A percentile compares a stretch with the other conserved stretches of the same genome.
phyloP scores from a whole-genome alignment of 2,329 filamentous ascomycete genomes.

The Aspergillus sp. region DNA sequence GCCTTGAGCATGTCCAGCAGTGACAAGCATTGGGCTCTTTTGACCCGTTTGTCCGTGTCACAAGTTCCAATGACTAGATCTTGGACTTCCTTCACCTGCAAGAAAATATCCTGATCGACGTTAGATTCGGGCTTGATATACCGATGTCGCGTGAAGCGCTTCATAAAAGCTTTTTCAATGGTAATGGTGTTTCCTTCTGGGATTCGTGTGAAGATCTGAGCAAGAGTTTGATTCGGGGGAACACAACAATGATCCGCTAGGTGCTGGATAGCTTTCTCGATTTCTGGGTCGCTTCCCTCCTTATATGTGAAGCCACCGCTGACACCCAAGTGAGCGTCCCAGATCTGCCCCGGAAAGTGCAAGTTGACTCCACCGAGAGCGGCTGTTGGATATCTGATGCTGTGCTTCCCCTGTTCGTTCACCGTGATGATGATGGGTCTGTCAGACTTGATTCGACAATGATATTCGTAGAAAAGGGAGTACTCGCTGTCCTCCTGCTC shows the following conservation, averaged over 20 bases:
- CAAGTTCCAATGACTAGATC: conserved; percentile 30
- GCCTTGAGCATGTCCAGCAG: conserved; percentile 30
- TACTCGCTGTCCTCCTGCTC: conserved; percentile 23
- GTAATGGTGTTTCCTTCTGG: conserved; percentile 23
- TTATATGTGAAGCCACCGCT: conserved; percentile 27
- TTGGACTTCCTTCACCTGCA: conserved; percentile 42
- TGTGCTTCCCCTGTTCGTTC: conserved; percentile 31
- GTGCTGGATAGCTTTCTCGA: conserved; percentile 28
- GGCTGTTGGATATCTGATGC: conserved; percentile 24
- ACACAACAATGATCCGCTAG: conserved; percentile 38
- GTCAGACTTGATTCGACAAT: conserved; percentile 34
- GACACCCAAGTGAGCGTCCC: conserved; percentile 40
- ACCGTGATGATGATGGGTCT: conserved; percentile 33
- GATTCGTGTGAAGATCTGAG: conserved; percentile 29
- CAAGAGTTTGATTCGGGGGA: conserved; percentile 22
- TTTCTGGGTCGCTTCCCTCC: conserved; percentile 20
- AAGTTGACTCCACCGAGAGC: conserved; percentile 37
- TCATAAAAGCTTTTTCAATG: conserved; percentile 36
- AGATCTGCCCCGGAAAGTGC: conserved; percentile 39
- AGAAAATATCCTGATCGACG: conserved; percentile 24
- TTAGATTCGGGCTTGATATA: conserved; percentile 15
- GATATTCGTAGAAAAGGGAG: conserved; percentile 38
- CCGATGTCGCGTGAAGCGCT: conserved; percentile 33
- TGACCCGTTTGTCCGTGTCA: conserved; percentile 20
- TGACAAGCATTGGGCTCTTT: conserved; percentile 28